Evolutionary conservation across 192 early-diverging fungal genomes (phyloP).

Genomic region (Backusella westeae): DNA sequence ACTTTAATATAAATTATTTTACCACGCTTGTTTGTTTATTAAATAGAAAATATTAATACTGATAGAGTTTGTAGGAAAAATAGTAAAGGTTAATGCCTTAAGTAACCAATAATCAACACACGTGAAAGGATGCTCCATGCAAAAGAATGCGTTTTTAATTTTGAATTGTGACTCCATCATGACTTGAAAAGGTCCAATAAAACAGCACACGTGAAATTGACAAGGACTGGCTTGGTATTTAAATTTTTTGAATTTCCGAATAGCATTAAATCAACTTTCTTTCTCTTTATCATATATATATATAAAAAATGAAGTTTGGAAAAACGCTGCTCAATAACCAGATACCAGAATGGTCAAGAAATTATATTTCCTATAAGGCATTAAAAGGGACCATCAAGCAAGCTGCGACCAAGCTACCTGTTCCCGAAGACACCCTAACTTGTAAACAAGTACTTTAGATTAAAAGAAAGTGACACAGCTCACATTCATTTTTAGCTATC

Average conservation of each 20-base stretch:
- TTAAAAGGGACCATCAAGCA: slow-evolving; percentile 78
- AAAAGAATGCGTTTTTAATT: neutral
- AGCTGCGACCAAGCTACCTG: slow-evolving; percentile 4
- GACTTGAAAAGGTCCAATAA: neutral
- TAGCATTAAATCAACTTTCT: neutral
- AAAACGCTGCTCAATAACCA: slow-evolving; percentile 49
- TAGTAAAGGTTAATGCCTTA: neutral
- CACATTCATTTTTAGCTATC: slow-evolving; percentile 58
- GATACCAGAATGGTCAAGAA: slow-evolving; percentile 55
- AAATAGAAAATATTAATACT: neutral
- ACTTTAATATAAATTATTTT: neutral
- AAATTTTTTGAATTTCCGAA: neutral
- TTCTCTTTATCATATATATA: neutral
- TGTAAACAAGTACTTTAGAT: slow-evolving; percentile 5
- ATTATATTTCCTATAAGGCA: slow-evolving; percentile 63
- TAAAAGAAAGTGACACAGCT: slow-evolving; percentile 7
- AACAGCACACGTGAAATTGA: neutral
- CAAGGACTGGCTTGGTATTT: neutral
- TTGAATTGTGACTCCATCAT: neutral
- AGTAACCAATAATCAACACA: neutral
- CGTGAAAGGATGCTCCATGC: neutral
- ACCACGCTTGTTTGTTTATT: slow-evolving; percentile 1
- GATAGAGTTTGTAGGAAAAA: neutral
- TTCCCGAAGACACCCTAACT: slow-evolving; percentile 33
- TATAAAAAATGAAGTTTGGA: slow-evolving; percentile 50